Conservation (phyloP, 768 basidiomycete genomes). For the Russula virescens region DNA sequence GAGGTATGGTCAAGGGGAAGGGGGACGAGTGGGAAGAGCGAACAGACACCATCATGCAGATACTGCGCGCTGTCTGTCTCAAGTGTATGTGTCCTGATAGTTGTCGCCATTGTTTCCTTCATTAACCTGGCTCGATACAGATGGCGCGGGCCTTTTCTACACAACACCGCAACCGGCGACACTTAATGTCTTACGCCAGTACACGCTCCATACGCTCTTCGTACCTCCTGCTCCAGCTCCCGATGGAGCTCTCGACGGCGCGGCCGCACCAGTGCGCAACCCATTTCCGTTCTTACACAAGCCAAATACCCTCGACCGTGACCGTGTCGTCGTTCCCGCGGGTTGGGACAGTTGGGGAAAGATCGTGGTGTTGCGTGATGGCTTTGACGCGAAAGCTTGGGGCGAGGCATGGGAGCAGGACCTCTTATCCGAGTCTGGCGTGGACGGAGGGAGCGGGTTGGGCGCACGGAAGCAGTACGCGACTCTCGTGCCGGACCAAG, state of each 20-base stretch:
- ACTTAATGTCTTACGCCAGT: conserved; percentile 70
- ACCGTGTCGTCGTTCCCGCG: conserved; percentile 84
- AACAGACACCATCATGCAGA: conserved; percentile 92
- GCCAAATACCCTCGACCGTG: conserved; percentile 90
- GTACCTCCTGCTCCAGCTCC: conserved; percentile 59
- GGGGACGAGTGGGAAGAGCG: conserved; percentile 93
- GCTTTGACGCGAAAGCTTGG: conserved; percentile 80
- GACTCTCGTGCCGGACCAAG: conserved; percentile 68
- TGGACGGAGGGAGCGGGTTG: conserved; percentile 35
- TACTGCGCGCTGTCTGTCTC: conserved; percentile 86
- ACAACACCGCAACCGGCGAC: conserved; percentile 78
- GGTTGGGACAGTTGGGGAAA: conserved; percentile 99
- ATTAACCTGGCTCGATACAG: conserved; percentile 36
- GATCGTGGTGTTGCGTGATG: conserved; percentile 83
- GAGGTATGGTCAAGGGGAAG: conserved; percentile 87
- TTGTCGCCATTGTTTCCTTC: background rate
- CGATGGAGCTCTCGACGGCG: conserved; percentile 31
- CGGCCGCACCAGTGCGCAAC: conserved; percentile 53
- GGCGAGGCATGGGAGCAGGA: conserved; percentile 78
- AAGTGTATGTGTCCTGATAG: conserved; percentile 59
- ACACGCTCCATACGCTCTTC: conserved; percentile 78
- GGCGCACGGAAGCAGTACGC: conserved; percentile 66
- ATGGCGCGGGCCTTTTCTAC: conserved; percentile 90
- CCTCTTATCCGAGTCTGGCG: conserved; percentile 37
- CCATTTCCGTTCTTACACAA: conserved; percentile 83